Conservation (phyloP, 2,329 filamentous ascomycete species). For the Pseudopithomyces chartarum region DNA sequence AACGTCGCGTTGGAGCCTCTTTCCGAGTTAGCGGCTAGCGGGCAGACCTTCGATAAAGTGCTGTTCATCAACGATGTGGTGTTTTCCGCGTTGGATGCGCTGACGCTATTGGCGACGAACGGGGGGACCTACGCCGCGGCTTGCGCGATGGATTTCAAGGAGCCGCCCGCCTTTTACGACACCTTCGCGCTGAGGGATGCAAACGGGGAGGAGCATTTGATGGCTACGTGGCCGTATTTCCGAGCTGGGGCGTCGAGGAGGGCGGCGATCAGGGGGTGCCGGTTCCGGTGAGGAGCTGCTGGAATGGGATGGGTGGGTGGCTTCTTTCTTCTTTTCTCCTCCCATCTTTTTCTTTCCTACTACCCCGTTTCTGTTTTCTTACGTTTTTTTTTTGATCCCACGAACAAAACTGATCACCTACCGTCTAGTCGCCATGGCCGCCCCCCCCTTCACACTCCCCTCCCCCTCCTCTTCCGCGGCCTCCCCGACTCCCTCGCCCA, state of each 20-base stretch:
- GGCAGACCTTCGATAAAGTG: slow-evolving; percentile 60
- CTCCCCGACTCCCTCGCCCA: slow-evolving; percentile 63
- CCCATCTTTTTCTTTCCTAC: too few relatives aligned
- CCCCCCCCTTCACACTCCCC: slow-evolving; percentile 15
- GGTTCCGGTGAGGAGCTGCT: slow-evolving; percentile 65
- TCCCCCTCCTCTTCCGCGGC: slow-evolving; percentile 62
- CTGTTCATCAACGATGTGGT: slow-evolving; percentile 67
- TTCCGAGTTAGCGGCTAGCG: slow-evolving; percentile 31
- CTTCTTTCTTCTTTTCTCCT: slow-evolving; percentile 53
- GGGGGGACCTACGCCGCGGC: slow-evolving; percentile 64
- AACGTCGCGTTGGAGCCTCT: slow-evolving; percentile 56
- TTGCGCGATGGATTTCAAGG: slow-evolving; percentile 64
- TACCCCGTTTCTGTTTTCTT: too few relatives aligned
- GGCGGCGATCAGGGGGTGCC: slow-evolving; percentile 46
- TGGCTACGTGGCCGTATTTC: slow-evolving; percentile 65
- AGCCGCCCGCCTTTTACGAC: slow-evolving; percentile 62
- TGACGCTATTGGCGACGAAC: slow-evolving; percentile 60
- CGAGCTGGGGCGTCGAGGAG: slow-evolving; percentile 55
- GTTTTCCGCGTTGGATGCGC: slow-evolving; percentile 62
- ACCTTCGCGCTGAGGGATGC: slow-evolving; percentile 65
- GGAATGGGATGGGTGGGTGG: slow-evolving; percentile 61
- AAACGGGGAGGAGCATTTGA: slow-evolving; percentile 55
- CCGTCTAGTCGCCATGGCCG: slow-evolving; percentile 58
- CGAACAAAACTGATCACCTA: slow-evolving; percentile 62
- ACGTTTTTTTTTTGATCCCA: too few relatives aligned